phyloP scores from a whole-genome alignment of 495 filamentous ascomycete species.

The Aspergillus bridgeri region DNA sequence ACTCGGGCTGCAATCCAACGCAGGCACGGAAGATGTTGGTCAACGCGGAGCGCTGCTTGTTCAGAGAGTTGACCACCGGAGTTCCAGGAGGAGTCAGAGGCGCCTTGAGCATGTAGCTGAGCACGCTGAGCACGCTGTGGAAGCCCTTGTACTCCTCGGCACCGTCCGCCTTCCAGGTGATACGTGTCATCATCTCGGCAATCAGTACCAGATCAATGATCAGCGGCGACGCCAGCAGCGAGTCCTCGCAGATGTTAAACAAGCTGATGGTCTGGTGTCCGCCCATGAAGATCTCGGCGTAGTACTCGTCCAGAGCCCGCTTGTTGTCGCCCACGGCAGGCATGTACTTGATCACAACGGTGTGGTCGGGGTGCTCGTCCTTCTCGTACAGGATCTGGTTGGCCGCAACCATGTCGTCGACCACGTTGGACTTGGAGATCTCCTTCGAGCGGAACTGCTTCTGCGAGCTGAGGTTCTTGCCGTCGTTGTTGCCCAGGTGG shows the following conservation, averaged over 20 bases:
- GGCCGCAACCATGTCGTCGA: constrained; percentile 98
- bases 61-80: constrained; percentile 91
- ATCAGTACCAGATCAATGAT: constrained; percentile 95
- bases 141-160: constrained; percentile 81
- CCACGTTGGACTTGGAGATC: constrained; percentile 97
- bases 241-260: constrained; percentile 99
- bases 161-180: constrained; percentile 76
- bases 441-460: constrained; percentile 99
- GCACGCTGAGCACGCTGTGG: constrained; percentile 94
- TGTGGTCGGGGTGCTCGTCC: constrained; percentile 86
- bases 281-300: constrained; percentile 98
- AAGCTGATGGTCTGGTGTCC: constrained; percentile 97
- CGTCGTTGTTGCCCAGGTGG: constrained; percentile 98
- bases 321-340: constrained; percentile 98
- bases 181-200: constrained; percentile 96
- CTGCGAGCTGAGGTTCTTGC: constrained; percentile 96
- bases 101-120: constrained; percentile 99
- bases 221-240: constrained; percentile 90
- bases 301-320: constrained; percentile 98
- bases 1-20: constrained; percentile 95
- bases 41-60: constrained; percentile 91
- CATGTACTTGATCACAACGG: constrained; percentile 98
- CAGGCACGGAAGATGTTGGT: constrained; percentile 99
- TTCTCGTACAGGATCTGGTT: constrained; percentile 85
- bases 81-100: constrained; percentile 93